Percentiles rank a stretch among this genome's conserved stretches.
phyloP scores from a whole-genome alignment of 2,329 filamentous ascomycete species.

The Xylariaceae sp. region DNA sequence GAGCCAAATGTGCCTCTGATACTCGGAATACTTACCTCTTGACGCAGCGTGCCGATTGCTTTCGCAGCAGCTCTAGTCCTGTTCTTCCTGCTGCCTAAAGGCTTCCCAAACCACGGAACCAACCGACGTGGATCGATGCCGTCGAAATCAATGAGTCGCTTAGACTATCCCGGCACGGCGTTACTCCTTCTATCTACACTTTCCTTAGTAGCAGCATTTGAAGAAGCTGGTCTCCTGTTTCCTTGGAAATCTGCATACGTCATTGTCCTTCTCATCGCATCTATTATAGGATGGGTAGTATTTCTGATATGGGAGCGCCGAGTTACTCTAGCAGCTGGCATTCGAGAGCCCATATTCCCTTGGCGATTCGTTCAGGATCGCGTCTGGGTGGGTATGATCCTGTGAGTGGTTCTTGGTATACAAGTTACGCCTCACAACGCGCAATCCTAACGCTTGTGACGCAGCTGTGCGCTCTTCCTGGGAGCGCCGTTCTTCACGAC shows the following conservation, averaged over 20 bases:
- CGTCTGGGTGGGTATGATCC: neutral
- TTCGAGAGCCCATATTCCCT: conserved; percentile 1
- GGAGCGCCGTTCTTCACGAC: conserved; percentile 2
- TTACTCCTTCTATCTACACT: neutral
- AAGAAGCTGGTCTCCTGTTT: conserved; percentile 1
- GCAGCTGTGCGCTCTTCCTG: neutral
- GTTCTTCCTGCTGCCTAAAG: neutral
- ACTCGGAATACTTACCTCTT: neutral
- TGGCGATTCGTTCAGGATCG: neutral
- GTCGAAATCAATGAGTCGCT: neutral
- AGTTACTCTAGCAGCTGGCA: neutral
- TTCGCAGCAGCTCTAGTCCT: neutral
- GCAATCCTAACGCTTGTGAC: neutral
- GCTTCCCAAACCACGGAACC: conserved; percentile 1
- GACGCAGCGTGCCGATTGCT: conserved; percentile 1
- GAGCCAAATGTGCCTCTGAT: neutral
- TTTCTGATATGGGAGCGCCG: conserved; percentile 2
- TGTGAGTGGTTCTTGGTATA: neutral
- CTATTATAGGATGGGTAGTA: neutral
- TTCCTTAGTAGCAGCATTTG: neutral
- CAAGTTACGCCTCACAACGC: neutral
- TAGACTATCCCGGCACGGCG: conserved; percentile 1
- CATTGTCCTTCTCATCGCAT: neutral
- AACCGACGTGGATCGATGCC: neutral
- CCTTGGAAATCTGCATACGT: conserved; percentile 3